Conservation (phyloP, 2,329 filamentous ascomycete genomes). For the Domatiomyces catenatus region DNA sequence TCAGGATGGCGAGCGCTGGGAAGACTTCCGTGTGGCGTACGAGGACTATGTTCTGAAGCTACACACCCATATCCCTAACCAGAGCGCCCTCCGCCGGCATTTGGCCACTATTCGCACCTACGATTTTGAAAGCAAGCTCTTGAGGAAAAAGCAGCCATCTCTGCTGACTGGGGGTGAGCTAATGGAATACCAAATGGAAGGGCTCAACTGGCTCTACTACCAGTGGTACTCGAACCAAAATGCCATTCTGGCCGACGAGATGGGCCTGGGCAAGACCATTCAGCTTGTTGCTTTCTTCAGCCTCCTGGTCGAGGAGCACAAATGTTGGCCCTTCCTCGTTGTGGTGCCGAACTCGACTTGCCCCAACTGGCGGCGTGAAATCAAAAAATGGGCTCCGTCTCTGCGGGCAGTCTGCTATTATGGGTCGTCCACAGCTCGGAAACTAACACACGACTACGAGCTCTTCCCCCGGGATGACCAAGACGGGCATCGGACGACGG, state of each 20-base stretch:
- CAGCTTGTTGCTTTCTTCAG: constrained; percentile 76
- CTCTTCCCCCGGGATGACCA: constrained; percentile 51
- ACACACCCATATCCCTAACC: constrained; percentile 49
- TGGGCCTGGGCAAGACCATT: constrained; percentile 95
- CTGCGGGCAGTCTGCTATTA: constrained; percentile 87
- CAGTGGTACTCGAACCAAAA: constrained; percentile 74
- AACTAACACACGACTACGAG: constrained; percentile 67
- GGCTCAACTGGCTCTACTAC: constrained; percentile 86
- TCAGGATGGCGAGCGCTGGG: constrained; percentile 54
- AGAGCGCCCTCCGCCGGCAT: constrained; percentile 46
- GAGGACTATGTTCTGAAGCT: constrained; percentile 69
- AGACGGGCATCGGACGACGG: constrained; percentile 20
- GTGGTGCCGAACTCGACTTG: constrained; percentile 92
- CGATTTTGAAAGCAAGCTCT: constrained; percentile 50
- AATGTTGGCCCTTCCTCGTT: constrained; percentile 81
- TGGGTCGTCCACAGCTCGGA: constrained; percentile 57
- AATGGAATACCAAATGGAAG: constrained; percentile 88
- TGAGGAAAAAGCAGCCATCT: constrained; percentile 56
- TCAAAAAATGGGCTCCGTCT: constrained; percentile 80
- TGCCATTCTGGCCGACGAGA: constrained; percentile 87
- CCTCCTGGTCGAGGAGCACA: constrained; percentile 51
- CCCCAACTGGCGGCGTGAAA: constrained; percentile 93
- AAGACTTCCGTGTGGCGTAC: constrained; percentile 69
- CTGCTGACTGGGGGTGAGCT: constrained; percentile 62
- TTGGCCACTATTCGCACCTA: constrained; percentile 50